phyloP scores from a whole-genome alignment of 2,329 filamentous ascomycete species.

The Phoma herbarum region DNA sequence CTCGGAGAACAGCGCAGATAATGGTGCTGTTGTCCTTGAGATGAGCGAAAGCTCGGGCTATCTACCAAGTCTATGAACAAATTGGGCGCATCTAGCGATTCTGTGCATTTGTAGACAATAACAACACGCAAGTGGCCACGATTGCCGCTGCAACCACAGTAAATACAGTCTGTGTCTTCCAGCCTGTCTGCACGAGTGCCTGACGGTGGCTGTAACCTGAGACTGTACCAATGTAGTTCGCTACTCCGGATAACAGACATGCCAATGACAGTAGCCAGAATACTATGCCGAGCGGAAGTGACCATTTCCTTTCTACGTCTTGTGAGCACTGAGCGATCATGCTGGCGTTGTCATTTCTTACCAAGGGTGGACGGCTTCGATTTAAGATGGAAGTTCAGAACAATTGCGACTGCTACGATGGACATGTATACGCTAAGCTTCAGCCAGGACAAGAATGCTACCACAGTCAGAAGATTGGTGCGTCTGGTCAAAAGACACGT shows the following conservation, averaged over 20 bases:
- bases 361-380: constrained; percentile 61
- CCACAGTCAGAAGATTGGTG: neutral
- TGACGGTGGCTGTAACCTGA: constrained; percentile 79
- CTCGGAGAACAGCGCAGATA: neutral
- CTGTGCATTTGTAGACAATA: constrained; percentile 52
- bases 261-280: constrained; percentile 85
- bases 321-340: constrained; percentile 3
- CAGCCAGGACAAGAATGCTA: constrained; percentile 86
- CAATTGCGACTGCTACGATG: constrained; percentile 87
- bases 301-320: constrained; percentile 74
- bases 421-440: constrained; percentile 90
- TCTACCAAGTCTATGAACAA: constrained; percentile 16
- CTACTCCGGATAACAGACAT: constrained; percentile 79
- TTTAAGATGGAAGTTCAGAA: constrained; percentile 92
- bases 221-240: constrained; percentile 86
- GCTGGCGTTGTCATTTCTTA: constrained; percentile 12
- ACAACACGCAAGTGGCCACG: constrained; percentile 53
- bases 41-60: constrained; percentile 5
- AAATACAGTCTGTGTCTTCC: constrained; percentile 84
- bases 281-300: constrained; percentile 82
- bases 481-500: constrained; percentile 29
- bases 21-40: neutral
- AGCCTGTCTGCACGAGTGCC: constrained; percentile 90
- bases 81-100: constrained; percentile 24
- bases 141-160: constrained; percentile 53